Percentiles rank a stretch among this genome's conserved stretches.
Evolutionary conservation across 129 eudicot genomes (phyloP).

Genomic region (Tanacetum coccineum): DNA sequence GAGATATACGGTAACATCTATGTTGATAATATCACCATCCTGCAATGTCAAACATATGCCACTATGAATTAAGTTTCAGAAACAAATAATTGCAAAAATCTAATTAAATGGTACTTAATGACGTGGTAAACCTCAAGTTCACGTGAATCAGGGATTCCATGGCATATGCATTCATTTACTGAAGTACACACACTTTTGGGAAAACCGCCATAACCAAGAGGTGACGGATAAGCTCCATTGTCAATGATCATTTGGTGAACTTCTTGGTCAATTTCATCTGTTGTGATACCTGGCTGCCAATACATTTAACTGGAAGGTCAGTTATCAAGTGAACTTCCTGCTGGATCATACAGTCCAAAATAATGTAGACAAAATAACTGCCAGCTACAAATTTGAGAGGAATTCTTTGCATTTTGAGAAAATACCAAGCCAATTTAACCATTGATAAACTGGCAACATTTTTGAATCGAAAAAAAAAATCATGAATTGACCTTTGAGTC

Average conservation of each 20-base stretch:
- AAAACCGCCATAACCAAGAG: slow-evolving; percentile 95
- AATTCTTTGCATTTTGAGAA: too few species aligned
- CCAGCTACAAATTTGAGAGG: too few species aligned
- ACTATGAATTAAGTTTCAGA: neutral
- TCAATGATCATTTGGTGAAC: slow-evolving; percentile 88
- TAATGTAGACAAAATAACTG: too few species aligned
- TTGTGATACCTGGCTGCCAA: slow-evolving; percentile 91
- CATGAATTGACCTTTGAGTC: neutral
- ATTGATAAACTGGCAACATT: neutral
- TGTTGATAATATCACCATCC: slow-evolving; percentile 94
- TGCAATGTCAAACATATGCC: slow-evolving; percentile 34
- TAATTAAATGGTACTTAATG: neutral
- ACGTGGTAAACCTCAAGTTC: slow-evolving; percentile 64
- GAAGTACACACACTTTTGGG: slow-evolving; percentile 98
- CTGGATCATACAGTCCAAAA: too few species aligned
- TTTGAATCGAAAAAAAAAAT: neutral
- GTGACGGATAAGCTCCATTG: slow-evolving; percentile 95
- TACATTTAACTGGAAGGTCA: slow-evolving; percentile 7
- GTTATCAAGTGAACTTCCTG: neutral
- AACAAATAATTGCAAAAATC: neutral
- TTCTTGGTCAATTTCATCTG: slow-evolving; percentile 89
- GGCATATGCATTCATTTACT: slow-evolving; percentile 94
- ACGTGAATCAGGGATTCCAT: slow-evolving; percentile 97
- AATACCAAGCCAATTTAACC: neutral
- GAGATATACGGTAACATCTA: slow-evolving; percentile 90